Evolutionary conservation across 2,329 filamentous ascomycete species (phyloP), one percentile per base, ranked within the genome.

Genomic region (Trichoderma atroviride): DNA sequence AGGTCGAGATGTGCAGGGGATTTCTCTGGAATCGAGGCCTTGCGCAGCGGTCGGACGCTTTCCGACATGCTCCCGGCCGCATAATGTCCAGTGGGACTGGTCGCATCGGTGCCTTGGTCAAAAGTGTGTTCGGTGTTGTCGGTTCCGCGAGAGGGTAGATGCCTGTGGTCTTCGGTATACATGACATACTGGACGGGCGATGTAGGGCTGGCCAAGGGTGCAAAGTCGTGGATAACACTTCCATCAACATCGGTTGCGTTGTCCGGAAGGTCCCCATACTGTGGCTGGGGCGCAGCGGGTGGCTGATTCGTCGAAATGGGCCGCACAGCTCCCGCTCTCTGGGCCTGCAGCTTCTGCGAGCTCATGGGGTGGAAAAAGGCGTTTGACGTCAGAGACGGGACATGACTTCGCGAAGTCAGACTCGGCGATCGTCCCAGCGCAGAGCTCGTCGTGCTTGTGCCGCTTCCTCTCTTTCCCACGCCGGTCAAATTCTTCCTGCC

Each of bases 311-410:
- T 78, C 27, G 81, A 83, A 16, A 79, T 74, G 6, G 84, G 82
- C 27, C 85, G 82, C 47, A 82, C 77, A 10, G 80, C 86, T 72
- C 90, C 88, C 72, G 76, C 89, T 78, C 95, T 87, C 80, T 98
- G 96, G 67, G 94, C 94, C 81, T 98, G 95, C 62, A 98, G 84
- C 78, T 93, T 91, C 79, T 97, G 94, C 29, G 95, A 97, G 81
- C 94, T 98, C 93, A 99, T 97, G 50, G 96, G 96, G 27, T 91
- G 91, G 78, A 97, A 97, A 82, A 99, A 98, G 66, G 93, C 95
- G 76, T 95, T 92, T 19, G 93, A 94, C 3, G 93, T 91, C 65
- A 99, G 83, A 1, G 92, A 94, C 1, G 96, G 94, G 24, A 97
- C 94, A 83, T 99, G 96, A 53, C 92, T 96, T 76, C 91, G 88